phyloP scores from a whole-genome alignment of 768 basidiomycete species.

The Mycena floridula region DNA sequence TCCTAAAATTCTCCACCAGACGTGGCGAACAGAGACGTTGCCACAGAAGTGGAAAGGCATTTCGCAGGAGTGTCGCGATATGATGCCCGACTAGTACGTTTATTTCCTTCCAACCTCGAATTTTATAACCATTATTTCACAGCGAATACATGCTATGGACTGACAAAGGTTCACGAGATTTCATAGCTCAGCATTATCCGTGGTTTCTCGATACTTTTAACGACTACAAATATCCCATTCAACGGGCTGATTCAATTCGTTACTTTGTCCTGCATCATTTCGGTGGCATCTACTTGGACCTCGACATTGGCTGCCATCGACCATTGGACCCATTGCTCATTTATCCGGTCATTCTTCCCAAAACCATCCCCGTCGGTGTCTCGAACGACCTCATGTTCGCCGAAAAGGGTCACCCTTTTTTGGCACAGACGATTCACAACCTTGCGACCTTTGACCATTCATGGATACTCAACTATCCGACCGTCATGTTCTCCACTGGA shows the following conservation, averaged over 20 bases:
- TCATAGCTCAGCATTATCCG: constrained; percentile 81
- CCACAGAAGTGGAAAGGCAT: constrained; percentile 77
- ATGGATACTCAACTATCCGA: constrained; percentile 96
- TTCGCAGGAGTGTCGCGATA: constrained; percentile 78
- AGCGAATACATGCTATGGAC: constrained; percentile 99
- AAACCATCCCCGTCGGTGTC: constrained; percentile 94
- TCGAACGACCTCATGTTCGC: constrained; percentile 97
- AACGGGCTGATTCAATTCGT: constrained; percentile 95
- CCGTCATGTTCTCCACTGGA: constrained; percentile 99
- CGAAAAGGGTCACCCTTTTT: constrained; percentile 78
- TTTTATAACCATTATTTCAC: constrained; percentile 12
- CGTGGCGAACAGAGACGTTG: constrained; percentile 90
- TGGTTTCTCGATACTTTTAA: constrained; percentile 96
- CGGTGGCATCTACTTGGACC: constrained; percentile 93
- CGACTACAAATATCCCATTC: constrained; percentile 85
- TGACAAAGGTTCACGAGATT: constrained; percentile 82
- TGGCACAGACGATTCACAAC: constrained; percentile 90
- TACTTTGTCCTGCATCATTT: constrained; percentile 96
- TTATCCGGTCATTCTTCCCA: constrained; percentile 86
- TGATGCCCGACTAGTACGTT: constrained; percentile 96
- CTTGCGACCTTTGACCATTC: constrained; percentile 87
- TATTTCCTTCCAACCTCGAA: constrained; percentile 5
- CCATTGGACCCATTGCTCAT: constrained; percentile 81
- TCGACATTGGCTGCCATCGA: constrained; percentile 91
- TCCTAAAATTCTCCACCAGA: constrained; percentile 94